Conservation (phyloP, 148 eudicot genomes). For the Rhododendron vialii region DNA sequence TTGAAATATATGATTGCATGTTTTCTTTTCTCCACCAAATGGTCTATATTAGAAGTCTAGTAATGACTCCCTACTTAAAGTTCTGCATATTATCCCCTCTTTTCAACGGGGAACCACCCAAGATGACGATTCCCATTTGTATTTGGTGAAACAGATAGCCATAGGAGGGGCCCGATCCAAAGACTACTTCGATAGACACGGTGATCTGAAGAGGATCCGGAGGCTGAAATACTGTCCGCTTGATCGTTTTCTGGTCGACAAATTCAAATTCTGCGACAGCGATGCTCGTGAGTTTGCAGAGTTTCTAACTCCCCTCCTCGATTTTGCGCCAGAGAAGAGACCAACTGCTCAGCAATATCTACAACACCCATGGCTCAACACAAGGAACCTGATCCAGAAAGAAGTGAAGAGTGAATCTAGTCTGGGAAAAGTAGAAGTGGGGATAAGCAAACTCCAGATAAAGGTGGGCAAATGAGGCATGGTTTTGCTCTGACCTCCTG, state of each 20-base stretch:
- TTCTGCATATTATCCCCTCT: neutral
- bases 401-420: constrained; percentile 29
- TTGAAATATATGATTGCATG: neutral
- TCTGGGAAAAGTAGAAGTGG: constrained; percentile 29
- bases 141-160: constrained; percentile 55
- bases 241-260: constrained; percentile 65
- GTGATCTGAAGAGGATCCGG: constrained; percentile 87
- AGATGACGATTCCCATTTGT: constrained; percentile 3
- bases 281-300: constrained; percentile 74
- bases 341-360: constrained; percentile 90
- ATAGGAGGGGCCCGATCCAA: constrained; percentile 67
- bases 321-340: constrained; percentile 83
- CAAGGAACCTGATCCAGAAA: constrained; percentile 23
- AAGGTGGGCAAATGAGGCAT: constrained; percentile 36
- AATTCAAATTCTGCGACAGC: constrained; percentile 47
- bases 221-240: constrained; percentile 75
- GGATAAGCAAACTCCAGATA: constrained; percentile 46
- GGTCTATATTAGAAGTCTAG: neutral
- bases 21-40: neutral
- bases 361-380: constrained; percentile 78
- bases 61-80: neutral
- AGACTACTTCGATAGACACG: constrained; percentile 89
- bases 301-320: constrained; percentile 76
- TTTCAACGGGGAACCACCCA: neutral
- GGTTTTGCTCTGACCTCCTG: constrained; percentile 10